phyloP scores from a whole-genome alignment of 2,329 filamentous ascomycete genomes.

The Trichoderma sp. region DNA sequence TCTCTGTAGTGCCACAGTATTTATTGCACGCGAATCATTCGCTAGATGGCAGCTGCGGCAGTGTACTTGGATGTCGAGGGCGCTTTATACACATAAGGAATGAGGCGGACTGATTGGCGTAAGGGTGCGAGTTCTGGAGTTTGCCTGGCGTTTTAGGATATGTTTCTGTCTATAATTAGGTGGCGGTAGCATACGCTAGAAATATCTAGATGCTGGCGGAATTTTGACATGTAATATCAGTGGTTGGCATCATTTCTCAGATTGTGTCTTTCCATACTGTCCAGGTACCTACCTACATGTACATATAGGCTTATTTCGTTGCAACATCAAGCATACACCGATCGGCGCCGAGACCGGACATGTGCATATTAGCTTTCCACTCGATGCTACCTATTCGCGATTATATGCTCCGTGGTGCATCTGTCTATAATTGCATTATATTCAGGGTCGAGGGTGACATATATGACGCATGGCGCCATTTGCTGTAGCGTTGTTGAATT shows the following conservation, averaged over 20 bases:
- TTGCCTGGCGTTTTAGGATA: slow-evolving; percentile 16
- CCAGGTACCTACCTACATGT: too few relatives aligned
- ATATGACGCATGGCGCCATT: neutral
- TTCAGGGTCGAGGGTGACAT: neutral
- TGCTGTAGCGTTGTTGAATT: neutral
- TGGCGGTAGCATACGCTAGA: neutral
- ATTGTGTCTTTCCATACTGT: neutral
- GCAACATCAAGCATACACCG: neutral
- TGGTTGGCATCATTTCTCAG: neutral
- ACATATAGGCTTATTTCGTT: neutral
- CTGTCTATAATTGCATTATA: neutral
- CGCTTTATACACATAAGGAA: neutral
- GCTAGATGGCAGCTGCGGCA: neutral
- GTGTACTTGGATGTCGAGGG: neutral
- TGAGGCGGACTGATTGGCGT: slow-evolving; percentile 14
- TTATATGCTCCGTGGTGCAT: neutral
- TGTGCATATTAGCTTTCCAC: neutral
- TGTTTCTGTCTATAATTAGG: slow-evolving; percentile 2
- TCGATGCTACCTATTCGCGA: neutral
- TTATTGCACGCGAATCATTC: neutral
- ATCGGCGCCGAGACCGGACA: neutral
- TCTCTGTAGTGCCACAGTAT: neutral
- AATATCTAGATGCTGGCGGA: neutral
- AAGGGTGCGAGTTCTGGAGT: neutral
- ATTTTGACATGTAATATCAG: neutral